Evolutionary conservation across 1,284 basidiomycete species (phyloP).

Genomic region (Microstroma glucosiphilum): DNA sequence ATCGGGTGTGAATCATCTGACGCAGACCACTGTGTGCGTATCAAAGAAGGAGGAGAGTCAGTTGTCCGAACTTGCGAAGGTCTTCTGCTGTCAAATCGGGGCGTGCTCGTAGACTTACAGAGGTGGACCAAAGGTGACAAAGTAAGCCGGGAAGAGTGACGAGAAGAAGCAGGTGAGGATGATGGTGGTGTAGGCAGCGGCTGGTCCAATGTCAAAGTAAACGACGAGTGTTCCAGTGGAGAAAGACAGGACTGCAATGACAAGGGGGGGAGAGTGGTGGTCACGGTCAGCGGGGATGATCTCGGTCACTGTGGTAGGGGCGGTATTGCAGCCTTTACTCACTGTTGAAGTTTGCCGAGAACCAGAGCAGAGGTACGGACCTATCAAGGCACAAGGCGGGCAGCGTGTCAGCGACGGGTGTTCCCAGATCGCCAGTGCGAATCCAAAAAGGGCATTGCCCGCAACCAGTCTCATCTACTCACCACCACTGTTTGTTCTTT

Average conservation of each 20-base stretch:
- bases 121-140: constrained; percentile 14
- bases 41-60: no score
- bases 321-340: constrained; percentile 18
- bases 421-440: no score
- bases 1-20: constrained; percentile 59
- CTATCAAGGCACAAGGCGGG: no score
- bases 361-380: constrained; percentile 32
- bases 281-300: neutral
- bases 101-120: neutral
- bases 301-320: constrained; percentile 25
- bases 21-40: constrained; percentile 54
- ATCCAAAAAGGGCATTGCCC: no score
- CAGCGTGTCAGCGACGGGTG: no score
- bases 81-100: no score
- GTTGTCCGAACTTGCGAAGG: no score
- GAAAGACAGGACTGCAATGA: constrained; percentile 52
- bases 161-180: constrained; percentile 21
- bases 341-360: constrained; percentile 37
- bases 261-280: constrained; percentile 15
- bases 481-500: constrained; percentile 53
- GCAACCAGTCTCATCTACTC: constrained; percentile 23
- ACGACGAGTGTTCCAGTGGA: constrained; percentile 60
- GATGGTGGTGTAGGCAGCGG: constrained; percentile 35
- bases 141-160: constrained; percentile 55
- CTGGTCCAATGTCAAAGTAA: constrained; percentile 58